phyloP scores from a whole-genome alignment of 2,329 filamentous ascomycete genomes.

The Peltaster fructicola region DNA sequence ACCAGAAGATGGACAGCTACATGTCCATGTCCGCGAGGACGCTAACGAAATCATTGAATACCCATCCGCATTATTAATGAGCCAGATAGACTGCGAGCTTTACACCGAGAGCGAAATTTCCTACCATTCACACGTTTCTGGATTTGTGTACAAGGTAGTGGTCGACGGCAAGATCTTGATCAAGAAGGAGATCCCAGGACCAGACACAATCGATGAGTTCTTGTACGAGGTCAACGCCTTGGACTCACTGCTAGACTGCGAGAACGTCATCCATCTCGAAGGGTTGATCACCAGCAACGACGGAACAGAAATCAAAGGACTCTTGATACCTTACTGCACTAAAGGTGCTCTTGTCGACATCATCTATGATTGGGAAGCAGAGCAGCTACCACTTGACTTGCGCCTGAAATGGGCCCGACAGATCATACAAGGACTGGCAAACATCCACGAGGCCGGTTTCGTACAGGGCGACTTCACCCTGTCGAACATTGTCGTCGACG shows the following conservation, averaged over 20 bases:
- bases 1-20: constrained; percentile 64
- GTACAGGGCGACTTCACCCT: constrained; percentile 96
- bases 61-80: constrained; percentile 53
- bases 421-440: constrained; percentile 72
- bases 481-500: constrained; percentile 90
- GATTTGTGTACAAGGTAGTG: constrained; percentile 88
- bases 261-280: constrained; percentile 68
- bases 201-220: constrained; percentile 90
- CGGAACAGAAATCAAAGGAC: constrained; percentile 58
- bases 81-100: constrained; percentile 43
- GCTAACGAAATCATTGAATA: constrained; percentile 87
- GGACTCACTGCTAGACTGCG: constrained; percentile 53
- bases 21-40: constrained; percentile 97
- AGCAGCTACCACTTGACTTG: constrained; percentile 45
- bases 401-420: constrained; percentile 81
- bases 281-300: constrained; percentile 74
- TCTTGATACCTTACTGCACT: constrained; percentile 76
- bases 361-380: constrained; percentile 57
- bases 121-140: constrained; percentile 86
- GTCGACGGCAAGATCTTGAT: constrained; percentile 55
- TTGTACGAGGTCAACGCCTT: constrained; percentile 94
- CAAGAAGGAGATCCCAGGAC: constrained; percentile 95
- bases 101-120: constrained; percentile 57
- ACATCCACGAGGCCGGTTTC: constrained; percentile 90
- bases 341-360: constrained; percentile 80